Conservation (phyloP, 202 grass and related monocot species). For the Panicum virgatum region DNA sequence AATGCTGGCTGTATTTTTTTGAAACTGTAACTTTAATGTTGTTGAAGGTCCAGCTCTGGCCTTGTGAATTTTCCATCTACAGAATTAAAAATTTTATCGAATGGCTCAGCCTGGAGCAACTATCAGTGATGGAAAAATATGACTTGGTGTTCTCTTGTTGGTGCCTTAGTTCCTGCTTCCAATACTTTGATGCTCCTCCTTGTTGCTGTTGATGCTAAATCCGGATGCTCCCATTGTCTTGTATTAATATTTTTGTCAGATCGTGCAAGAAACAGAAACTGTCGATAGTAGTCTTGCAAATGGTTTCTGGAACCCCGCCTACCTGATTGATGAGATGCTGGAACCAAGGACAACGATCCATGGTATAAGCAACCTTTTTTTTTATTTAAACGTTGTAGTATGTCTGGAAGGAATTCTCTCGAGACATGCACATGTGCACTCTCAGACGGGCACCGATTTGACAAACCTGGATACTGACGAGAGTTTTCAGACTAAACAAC, state of each 20-base stretch:
- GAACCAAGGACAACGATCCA: not conserved
- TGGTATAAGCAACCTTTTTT: not conserved
- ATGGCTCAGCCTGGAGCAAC: not conserved
- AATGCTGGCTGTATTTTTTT: slow-evolving; percentile 41
- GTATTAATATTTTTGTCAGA: not conserved
- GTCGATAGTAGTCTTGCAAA: not conserved
- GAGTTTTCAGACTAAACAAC: not conserved
- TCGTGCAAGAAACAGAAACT: not conserved
- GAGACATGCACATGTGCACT: not conserved
- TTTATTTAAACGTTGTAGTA: not conserved
- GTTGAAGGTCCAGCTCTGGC: slow-evolving; percentile 34
- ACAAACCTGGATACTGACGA: slow-evolving; percentile 21
- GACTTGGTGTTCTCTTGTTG: not conserved
- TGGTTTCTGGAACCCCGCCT: not conserved
- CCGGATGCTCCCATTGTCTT: not conserved
- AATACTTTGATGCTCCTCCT: not conserved
- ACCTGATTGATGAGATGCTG: not conserved
- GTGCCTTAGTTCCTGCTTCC: not conserved
- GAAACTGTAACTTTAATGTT: slow-evolving; percentile 31
- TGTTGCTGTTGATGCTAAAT: slow-evolving; percentile 4
- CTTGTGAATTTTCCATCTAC: slow-evolving; percentile 30
- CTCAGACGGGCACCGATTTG: slow-evolving; percentile 2
- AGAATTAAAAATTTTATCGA: not conserved
- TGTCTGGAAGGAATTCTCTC: slow-evolving; percentile 7
- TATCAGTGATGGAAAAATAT: not conserved